Evolutionary conservation across 1,284 basidiomycete genomes (phyloP).

Genomic region (Rugosomyces carneus): DNA sequence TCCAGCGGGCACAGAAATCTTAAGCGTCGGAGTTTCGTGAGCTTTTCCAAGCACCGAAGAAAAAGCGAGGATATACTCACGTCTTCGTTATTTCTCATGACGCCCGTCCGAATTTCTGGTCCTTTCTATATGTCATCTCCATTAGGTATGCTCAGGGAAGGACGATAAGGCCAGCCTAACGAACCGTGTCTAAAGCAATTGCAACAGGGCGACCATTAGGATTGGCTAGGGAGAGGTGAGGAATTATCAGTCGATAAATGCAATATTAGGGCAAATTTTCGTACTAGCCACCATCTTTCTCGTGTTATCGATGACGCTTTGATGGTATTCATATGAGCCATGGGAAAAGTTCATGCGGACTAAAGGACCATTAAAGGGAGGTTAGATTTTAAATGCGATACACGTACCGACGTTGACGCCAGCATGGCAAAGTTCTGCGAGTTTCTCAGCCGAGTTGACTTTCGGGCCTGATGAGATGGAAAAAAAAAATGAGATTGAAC

Average conservation of each 20-base stretch:
- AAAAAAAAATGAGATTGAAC: conserved; percentile 8
- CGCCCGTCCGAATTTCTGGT: conserved; percentile 96
- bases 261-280: conserved; percentile 19
- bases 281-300: conserved; percentile 75
- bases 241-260: conserved; percentile 5
- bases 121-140: conserved; percentile 71
- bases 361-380: conserved; percentile 27
- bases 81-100: conserved; percentile 85
- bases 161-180: conserved; percentile 21
- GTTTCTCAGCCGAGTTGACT: conserved; percentile 84
- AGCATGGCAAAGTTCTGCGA: conserved; percentile 74
- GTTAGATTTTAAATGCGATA: neutral
- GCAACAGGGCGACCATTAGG: conserved; percentile 86
- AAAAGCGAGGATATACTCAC: conserved; percentile 48
- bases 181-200: conserved; percentile 94
- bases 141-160: conserved; percentile 10
- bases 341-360: conserved; percentile 99
- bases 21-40: conserved; percentile 11
- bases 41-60: no score
- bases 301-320: conserved; percentile 96
- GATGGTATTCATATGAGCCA: conserved; percentile 95
- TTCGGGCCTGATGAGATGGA: conserved; percentile 72
- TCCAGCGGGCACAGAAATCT: conserved; percentile 83
- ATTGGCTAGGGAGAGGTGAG: conserved; percentile 41
- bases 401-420: conserved; percentile 89